Evolutionary conservation across 768 basidiomycete genomes (phyloP).

Genomic region (Kwoniella dendrophila): DNA sequence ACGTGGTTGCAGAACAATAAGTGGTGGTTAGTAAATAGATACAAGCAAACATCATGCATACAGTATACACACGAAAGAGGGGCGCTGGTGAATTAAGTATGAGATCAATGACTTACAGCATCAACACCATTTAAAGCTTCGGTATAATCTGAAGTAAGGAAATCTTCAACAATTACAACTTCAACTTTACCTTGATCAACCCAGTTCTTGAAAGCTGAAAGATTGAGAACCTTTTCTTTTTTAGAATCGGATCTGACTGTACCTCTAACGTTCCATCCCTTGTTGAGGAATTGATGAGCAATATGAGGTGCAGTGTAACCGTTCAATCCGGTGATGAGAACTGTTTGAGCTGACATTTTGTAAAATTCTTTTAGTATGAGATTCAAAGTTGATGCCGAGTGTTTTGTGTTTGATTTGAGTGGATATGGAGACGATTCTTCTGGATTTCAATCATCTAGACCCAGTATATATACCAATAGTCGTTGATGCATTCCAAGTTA

Average conservation of each 20-base stretch:
- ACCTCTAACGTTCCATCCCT: constrained; percentile 49
- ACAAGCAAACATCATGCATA: too few species aligned
- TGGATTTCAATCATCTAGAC: too few species aligned
- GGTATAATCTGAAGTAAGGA: constrained; percentile 41
- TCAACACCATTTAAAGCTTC: constrained; percentile 41
- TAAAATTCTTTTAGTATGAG: too few species aligned
- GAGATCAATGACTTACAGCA: constrained; percentile 25
- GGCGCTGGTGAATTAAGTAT: too few species aligned
- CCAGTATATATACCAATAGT: too few species aligned
- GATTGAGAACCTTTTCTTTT: constrained; percentile 23
- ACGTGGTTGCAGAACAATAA: too few species aligned
- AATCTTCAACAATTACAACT: constrained; percentile 42
- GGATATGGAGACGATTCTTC: too few species aligned
- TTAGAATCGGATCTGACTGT: constrained; percentile 43
- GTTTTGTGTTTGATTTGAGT: too few species aligned
- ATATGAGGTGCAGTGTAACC: constrained; percentile 47
- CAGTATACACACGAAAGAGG: too few species aligned
- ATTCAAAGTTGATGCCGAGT: too few species aligned
- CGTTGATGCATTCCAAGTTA: too few species aligned
- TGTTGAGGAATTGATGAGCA: constrained; percentile 40
- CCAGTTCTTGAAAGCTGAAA: constrained; percentile 32
- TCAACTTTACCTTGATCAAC: constrained; percentile 28
- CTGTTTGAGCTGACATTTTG: constrained; percentile 30
- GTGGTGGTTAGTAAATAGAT: too few species aligned
- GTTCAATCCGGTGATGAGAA: constrained; percentile 48